phyloP scores from a whole-genome alignment of 371 early-diverging fungal genomes.

The Zychaea mexicana region DNA sequence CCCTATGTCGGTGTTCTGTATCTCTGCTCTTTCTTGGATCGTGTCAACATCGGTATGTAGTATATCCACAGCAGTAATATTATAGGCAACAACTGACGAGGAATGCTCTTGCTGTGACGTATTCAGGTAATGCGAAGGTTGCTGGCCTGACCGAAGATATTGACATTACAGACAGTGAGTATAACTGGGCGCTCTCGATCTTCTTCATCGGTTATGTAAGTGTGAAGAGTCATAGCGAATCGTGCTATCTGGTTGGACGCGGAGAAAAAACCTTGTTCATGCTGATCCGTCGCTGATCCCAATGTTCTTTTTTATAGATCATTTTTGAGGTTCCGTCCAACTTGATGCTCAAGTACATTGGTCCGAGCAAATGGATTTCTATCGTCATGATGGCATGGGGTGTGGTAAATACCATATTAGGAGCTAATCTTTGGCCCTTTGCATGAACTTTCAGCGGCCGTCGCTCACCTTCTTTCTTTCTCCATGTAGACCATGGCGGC shows the following conservation, averaged over 20 bases:
- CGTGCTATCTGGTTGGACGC: constrained; percentile 3
- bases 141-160: constrained; percentile 51
- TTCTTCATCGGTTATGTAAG: constrained; percentile 66
- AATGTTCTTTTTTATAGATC: constrained; percentile 32
- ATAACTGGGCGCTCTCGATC: constrained; percentile 62
- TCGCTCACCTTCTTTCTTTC: constrained; percentile 10
- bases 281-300: no score
- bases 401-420: constrained; percentile 33
- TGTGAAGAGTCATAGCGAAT: constrained; percentile 13
- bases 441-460: no score
- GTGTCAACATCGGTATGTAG: constrained; percentile 55
- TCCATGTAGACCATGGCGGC: constrained; percentile 31
- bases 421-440: no score
- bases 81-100: no score
- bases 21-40: constrained; percentile 56
- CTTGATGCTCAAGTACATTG: constrained; percentile 64
- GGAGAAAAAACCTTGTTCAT: background rate
- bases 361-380: constrained; percentile 74
- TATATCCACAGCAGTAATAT: no score
- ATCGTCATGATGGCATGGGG: constrained; percentile 60
- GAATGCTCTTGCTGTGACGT: background rate
- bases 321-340: constrained; percentile 76
- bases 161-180: constrained; percentile 45
- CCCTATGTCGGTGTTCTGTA: constrained; percentile 50
- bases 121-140: constrained; percentile 58